phyloP scores from a whole-genome alignment of 2,329 filamentous ascomycete genomes.

The Xylaria sp. region DNA sequence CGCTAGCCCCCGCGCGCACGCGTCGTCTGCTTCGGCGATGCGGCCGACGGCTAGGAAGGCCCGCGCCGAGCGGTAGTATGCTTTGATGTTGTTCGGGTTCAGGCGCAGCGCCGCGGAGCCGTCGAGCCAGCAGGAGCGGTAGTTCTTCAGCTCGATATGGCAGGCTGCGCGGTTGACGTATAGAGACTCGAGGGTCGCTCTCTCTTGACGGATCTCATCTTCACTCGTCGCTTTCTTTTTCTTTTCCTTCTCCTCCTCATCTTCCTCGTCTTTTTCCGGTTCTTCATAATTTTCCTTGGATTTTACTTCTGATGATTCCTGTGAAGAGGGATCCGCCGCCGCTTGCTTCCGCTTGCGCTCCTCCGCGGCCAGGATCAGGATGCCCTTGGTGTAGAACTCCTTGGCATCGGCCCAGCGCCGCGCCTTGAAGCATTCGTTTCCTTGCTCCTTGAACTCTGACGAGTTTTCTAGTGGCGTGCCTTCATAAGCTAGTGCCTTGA shows the following conservation, averaged over 20 bases:
- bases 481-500: slow-evolving; percentile 92
- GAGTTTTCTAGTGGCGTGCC: slow-evolving; percentile 87
- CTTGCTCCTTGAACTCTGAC: slow-evolving; percentile 86
- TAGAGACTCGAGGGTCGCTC: slow-evolving; percentile 75
- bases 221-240: slow-evolving; percentile 58
- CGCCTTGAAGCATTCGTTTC: slow-evolving; percentile 85
- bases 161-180: slow-evolving; percentile 90
- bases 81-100: slow-evolving; percentile 86
- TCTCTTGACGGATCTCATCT: slow-evolving; percentile 64
- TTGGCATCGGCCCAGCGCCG: slow-evolving; percentile 83
- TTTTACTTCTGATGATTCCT: slow-evolving; percentile 24
- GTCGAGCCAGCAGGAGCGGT: slow-evolving; percentile 85
- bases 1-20: slow-evolving; percentile 76
- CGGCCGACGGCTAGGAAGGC: slow-evolving; percentile 84
- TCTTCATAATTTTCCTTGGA: slow-evolving; percentile 51
- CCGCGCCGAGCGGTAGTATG: slow-evolving; percentile 83
- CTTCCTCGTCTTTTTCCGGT: slow-evolving; percentile 49
- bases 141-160: slow-evolving; percentile 89
- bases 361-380: slow-evolving; percentile 74
- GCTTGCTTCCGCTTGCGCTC: slow-evolving; percentile 61
- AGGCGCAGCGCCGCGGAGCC: slow-evolving; percentile 81
- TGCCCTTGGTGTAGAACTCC: slow-evolving; percentile 91
- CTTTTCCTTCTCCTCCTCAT: slow-evolving; percentile 50
- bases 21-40: slow-evolving; percentile 81
- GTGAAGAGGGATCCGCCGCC: slow-evolving; percentile 40